Base-by-base conservation (phyloP, 257 asterid species). In the Rubia yunnanensis region DNA sequence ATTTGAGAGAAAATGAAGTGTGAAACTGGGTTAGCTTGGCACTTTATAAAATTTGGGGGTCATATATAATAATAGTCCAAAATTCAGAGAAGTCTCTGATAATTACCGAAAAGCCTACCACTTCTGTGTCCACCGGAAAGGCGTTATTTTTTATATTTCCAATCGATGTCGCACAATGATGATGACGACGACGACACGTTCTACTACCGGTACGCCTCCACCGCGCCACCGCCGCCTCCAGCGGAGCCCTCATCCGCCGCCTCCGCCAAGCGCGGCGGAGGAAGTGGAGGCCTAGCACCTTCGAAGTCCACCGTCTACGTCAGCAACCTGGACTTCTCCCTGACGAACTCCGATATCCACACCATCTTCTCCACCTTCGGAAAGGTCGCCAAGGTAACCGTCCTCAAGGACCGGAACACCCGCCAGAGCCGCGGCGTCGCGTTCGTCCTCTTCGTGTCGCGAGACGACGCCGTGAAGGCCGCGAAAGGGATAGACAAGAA, bases 331-430 rank as follows among this genome's bases (percentile, higher is more conserved):
- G 99, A 92, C 76, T 92, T 70, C 89, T 80, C 76, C 71, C 84
- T 92, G 28, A 92, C 97, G 0, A 92, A 92, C 72, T 92, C 95
- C 56, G 97, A 92, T 72, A 82, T 92, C 73, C 92, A 84, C 77
- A 92, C 97, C 1, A 86, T 92, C 67, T 92, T 92, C 87, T 92
- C 99, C 79, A 89, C 88, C 22, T 92, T 92, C 81, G 96, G 99
- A 1, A 92, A 89, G 67, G 87, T 92, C 41, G 99, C 97, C n/a
- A 89, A 89, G 49, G 97, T 89, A 63, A 92, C 96, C 11, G 88
- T 92, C 55, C 82, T 92, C 66, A 92, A 92, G 77, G 96, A 92
- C 80, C 95, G 97, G 27, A 41, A 18, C 34, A 87, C 88, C 24
- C 96, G 97, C 63, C 83, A 64, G 67, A 92, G 97, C 88, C 86